Evolutionary conservation across 2,329 filamentous ascomycete species (phyloP), one percentile per base, ranked within the genome.

Genomic region (Diplodia corticola): DNA sequence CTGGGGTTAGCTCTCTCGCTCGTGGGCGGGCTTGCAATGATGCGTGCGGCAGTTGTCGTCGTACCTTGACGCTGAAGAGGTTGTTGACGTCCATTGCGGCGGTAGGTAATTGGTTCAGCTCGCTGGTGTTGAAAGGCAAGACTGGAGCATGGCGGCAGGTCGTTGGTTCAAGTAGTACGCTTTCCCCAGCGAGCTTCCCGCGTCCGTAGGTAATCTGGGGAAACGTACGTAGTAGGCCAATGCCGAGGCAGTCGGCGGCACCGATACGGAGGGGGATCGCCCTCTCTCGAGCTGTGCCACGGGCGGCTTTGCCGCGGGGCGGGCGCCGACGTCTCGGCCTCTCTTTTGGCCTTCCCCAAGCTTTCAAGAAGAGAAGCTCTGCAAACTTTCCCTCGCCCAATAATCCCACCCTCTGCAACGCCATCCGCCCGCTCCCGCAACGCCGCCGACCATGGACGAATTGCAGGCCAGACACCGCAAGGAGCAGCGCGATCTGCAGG

Each of bases 401-500:
- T 30, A 50, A 54, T 20, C 22, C 26, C 20, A 9, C 20, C 28
- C 54, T 33, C n/a, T 22, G 22, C 35, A 20, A 46, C 64, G 12
- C 44, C 4, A 35, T 35, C 10, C 33, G 33, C 33, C 10, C 33
- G 2, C 10, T 13, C 51, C 15, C 40, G 30, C 37, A 24, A 33
- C 69, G 44, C 73, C 75, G 64, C 73, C 75, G 64, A 71, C 70
- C 24, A 87, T 95, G 79, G 93, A 97, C 68, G 88, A 91, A 69
- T 81, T 95, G 65, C 89, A 92, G 72, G 82, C 88, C 44, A 90
- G 89, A 54, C 95, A 99, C 77, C 89, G 92, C 73, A 95, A 92
- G 78, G 94, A 99, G 80, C 88, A 91, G 77, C 89, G 89, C 71
- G 94, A 98, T 68, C 84, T 99, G 28, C 91, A 96, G 77, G 86